Base-by-base conservation (phyloP, 331 rosid genomes). In the Ulmus americana region DNA sequence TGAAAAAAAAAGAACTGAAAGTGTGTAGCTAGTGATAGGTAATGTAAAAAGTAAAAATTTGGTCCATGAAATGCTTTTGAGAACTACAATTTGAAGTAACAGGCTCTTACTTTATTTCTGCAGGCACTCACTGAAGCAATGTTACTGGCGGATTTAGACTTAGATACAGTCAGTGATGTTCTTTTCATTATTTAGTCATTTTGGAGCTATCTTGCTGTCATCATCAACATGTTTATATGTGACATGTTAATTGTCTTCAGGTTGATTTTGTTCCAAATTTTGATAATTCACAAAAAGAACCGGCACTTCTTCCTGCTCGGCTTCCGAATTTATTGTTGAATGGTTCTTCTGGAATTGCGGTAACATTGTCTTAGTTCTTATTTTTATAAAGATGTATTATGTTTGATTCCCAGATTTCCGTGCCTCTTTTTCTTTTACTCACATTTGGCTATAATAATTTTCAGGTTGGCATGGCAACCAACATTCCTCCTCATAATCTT, bases 301-400 rank as follows among this genome's bases (percentile, higher is more conserved):
- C 98, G 18, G 82, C 90, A 55, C 76, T 92, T 61, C 82, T 92
- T 66, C 98, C 98, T 28, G 87, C 98, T 72, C 97, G 98, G 11
- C 90, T 92, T 64, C 98, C 98, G 50, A 87, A 81, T 69, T 70
- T 92, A 68, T 75, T 92, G 80, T 77, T 92, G 79, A 92, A 92
- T 75, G 98, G 98, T 70, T 81, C 98, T 74, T 92, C 98, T 57
- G 98, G 98, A 72, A 92, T 92, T 78, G 98, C 98, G 90, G 98
- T 92, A 80, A 65, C 72, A 71, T 13, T 44, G 41, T 60, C 58
- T 66, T 55, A 6, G 56, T 64, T 70, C 53, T 63, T 55, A 68
- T 50, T 75, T 70, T 60, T 20, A 10, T 59, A 44, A 42, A 6
- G 7, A 38, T 67, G 39, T 8, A 61, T 46, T 44, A 22, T 49